Base-by-base conservation (phyloP, 176 grass and related monocot species). In the Avena insularis region DNA sequence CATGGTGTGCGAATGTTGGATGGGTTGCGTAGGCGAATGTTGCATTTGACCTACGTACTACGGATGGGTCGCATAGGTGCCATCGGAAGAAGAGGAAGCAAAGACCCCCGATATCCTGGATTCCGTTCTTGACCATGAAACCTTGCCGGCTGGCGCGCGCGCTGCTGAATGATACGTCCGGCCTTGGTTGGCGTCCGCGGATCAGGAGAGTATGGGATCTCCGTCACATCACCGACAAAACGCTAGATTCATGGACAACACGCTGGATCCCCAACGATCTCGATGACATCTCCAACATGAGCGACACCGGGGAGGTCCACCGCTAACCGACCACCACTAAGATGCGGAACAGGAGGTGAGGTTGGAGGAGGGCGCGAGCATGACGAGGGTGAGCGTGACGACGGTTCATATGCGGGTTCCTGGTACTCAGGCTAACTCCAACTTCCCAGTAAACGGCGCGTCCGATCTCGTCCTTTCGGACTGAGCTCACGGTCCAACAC, bases 231-330 rank as follows among this genome's bases (percentile, higher is more conserved):
- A 75, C 80, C 65, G 84, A 80, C 73, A 90, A 23, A 17, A 29
- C 9, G 80, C 80, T 17, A 1, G 85, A 90, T 79, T 90, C 80
- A 51, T 9, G 84, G 79, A 51, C n/a, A 62, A 21, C 3, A 27
- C 20, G 20, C 54, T 43, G 54, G 10, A 54, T 38, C 62, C 55
- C 62, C 12, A 65, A 14, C 12, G 12, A 65, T 65, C 23, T 65
- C 31, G 62, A 65, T 31, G 62, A 29, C 62, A 65, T 65, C 12
- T 65, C 62, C 25, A 13, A 64, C 23, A 29, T 64, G 61, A 64
- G 25, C 23, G 56, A 17, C 56, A 58, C 17, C 17, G 4, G 2
- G 16, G 60, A 63, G 20, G 0, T 61, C 58, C 58, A 23, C 58
- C 58, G n/a, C 17, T 8, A 43, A 40, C 33, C 33, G 33, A 35